Evolutionary conservation across 208 protist genomes (phyloP).

Genomic region (Balamuthia mandrillaris): DNA sequence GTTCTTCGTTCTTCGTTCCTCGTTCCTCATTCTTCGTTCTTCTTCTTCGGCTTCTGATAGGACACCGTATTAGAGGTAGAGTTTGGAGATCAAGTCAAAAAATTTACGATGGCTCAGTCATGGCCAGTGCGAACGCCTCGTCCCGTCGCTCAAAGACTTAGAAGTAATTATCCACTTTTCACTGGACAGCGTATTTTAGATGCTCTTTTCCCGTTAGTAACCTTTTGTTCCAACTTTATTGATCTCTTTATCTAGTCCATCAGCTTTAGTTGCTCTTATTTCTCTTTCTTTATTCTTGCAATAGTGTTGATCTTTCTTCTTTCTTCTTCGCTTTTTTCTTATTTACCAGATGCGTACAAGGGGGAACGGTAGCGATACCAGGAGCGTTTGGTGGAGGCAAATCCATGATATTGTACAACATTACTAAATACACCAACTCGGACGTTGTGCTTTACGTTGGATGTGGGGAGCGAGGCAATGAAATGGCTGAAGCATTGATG

Average conservation of each 20-base stretch:
- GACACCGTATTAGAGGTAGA: neutral
- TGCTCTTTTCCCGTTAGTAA: neutral
- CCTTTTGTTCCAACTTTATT: too few relatives aligned
- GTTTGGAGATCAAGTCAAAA: slow-evolving; percentile 33
- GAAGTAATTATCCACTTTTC: neutral
- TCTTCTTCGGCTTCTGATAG: neutral
- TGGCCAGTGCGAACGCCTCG: slow-evolving; percentile 64
- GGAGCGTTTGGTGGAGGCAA: too few relatives aligned
- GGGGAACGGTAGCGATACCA: neutral
- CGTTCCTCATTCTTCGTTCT: neutral
- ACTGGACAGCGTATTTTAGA: neutral
- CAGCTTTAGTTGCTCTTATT: too few relatives aligned
- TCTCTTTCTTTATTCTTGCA: too few relatives aligned
- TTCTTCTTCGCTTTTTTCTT: too few relatives aligned
- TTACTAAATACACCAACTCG: neutral
- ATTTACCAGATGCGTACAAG: neutral
- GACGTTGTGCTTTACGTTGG: neutral
- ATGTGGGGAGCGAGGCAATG: neutral
- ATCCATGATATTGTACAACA: neutral
- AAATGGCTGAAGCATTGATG: neutral
- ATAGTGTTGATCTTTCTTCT: too few relatives aligned
- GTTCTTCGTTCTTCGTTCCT: neutral
- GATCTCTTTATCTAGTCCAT: too few relatives aligned
- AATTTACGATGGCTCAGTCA: slow-evolving; percentile 57
- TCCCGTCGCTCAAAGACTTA: neutral